Evolutionary conservation across 306 rosid genomes (phyloP).

Genomic region (Senna tora): DNA sequence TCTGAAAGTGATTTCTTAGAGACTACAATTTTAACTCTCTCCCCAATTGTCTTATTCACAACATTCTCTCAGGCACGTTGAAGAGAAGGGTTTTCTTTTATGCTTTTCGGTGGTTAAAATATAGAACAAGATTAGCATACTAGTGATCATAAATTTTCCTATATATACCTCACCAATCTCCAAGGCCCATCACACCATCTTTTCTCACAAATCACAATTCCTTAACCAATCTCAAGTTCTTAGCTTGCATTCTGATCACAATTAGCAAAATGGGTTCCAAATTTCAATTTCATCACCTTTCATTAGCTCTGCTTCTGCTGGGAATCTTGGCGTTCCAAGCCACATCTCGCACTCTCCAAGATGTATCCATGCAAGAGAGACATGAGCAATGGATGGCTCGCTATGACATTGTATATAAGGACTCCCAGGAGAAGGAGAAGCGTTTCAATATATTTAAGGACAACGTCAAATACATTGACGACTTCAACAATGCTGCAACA

Average conservation of each 20-base stretch:
- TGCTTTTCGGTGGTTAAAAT: not conserved
- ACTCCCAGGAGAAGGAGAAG: constrained; percentile 21
- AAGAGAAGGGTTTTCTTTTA: not conserved
- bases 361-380: constrained; percentile 33
- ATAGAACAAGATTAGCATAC: not conserved
- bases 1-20: not conserved
- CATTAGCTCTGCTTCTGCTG: not conserved
- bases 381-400: constrained; percentile 41
- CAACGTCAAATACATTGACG: constrained; percentile 40
- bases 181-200: not conserved
- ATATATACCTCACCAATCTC: not conserved
- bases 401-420: constrained; percentile 21
- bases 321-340: constrained; percentile 33
- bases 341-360: constrained; percentile 41
- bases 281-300: not conserved
- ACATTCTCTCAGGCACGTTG: not conserved
- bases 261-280: not conserved
- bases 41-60: not conserved
- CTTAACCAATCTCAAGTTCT: not conserved
- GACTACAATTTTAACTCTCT: not conserved
- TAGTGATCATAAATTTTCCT: not conserved
- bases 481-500: constrained; percentile 34
- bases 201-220: constrained; percentile 1
- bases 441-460: constrained; percentile 40
- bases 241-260: no score